Base-by-base conservation (phyloP, 768 basidiomycete genomes). In the Trametes meyenii region DNA sequence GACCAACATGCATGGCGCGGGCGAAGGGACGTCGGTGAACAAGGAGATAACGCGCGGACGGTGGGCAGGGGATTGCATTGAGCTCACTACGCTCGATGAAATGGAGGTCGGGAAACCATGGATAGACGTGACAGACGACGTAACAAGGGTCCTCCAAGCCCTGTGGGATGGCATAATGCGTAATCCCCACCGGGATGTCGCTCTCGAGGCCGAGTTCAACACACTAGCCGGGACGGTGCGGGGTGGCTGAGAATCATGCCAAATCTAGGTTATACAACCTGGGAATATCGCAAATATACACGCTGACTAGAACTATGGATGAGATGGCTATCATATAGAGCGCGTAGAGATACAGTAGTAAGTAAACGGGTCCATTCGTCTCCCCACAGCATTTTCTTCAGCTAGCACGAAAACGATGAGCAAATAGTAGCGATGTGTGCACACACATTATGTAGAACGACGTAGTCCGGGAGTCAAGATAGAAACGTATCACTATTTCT, bases 401-500 rank as follows among this genome's bases (percentile, higher is more conserved):
- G 29, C 8, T 33, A 8, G 29, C 29, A 3, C 29, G 29, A 8
- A 33, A n/a, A n/a, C n/a, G n/a, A 33, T 33, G 8, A 8, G 29
- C 29, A 8, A 33, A 8, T 33, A 33, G 29, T 3, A 33, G 29
- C 4, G 29, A 33, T 33, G 29, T 33, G 8, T 33, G 29, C 8
- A 8, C 8, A 33, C 40, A 40, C 39, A 40, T 40, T 12, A 19
- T 45, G n/a, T 3, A 42, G 13, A 42, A 4, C 14, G 13, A 42
- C 11, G 11, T 13, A 42, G 13, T 42, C n/a, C 50, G 26, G 35
- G 33, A 50, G 24, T 12, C 7, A 38, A 13, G 11, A 38, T 13
- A n/a, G 17, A n/a, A 19, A n/a, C n/a, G 44, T 40, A 64, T 51
- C 68, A 62, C 67, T 71, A 72, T 52, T 52, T 60, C 46, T 72